A percentile compares a stretch with the other conserved stretches of the same genome.
phyloP scores from a whole-genome alignment of 1,139 yeast genomes.

The Pneumocystis canis region DNA sequence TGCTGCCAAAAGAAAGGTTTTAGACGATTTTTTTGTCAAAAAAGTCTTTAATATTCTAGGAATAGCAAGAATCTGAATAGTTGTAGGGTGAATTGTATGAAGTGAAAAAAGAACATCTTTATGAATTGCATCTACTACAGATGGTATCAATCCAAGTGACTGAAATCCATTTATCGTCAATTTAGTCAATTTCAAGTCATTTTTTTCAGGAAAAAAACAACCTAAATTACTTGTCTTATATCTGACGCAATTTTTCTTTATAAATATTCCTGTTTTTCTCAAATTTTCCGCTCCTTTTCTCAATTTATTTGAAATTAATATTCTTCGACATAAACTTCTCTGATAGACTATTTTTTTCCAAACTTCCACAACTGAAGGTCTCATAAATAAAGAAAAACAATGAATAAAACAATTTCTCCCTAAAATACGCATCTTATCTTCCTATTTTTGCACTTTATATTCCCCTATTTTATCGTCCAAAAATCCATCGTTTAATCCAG shows the following conservation, averaged over 20 bases:
- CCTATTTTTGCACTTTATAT: not conserved
- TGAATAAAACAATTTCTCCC: not conserved
- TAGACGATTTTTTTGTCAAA: slow-evolving; percentile 26
- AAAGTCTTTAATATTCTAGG: slow-evolving; percentile 31
- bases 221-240: too few species aligned
- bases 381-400: not conserved
- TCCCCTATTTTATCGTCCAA: not conserved
- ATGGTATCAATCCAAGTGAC: slow-evolving; percentile 50
- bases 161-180: slow-evolving; percentile 29
- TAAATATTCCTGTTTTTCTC: too few species aligned
- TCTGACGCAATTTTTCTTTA: too few species aligned
- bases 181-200: not conserved
- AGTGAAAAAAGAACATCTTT: slow-evolving; percentile 33
- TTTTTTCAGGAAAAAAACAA: not conserved
- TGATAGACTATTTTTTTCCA: not conserved
- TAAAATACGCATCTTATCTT: not conserved
- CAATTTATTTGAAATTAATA: not conserved
- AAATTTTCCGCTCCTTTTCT: not conserved
- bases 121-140: slow-evolving; percentile 48
- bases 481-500: not conserved
- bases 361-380: not conserved
- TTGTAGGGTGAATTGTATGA: slow-evolving; percentile 37
- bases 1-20: slow-evolving; percentile 72
- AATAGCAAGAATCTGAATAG: slow-evolving; percentile 47
- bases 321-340: not conserved